These are phyloP conservation scores for Lactarius hatsudake DNA, from an alignment of 768 basidiomycete genomes.

Conservation along the genomic window DNA sequence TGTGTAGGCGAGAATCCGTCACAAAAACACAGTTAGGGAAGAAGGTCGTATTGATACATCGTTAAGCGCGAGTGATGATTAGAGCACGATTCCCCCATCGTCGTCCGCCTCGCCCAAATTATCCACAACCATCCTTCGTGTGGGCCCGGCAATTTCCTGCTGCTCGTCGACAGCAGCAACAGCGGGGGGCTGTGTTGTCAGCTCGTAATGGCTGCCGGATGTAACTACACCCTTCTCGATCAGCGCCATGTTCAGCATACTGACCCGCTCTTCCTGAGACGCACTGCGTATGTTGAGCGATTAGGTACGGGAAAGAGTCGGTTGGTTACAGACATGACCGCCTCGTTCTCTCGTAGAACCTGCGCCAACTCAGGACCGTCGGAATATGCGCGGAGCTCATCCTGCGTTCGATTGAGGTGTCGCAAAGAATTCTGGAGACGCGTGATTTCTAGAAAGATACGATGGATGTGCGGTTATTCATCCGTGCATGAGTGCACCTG, in stretches of 20 bases:
- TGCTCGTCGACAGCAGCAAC: background rate
- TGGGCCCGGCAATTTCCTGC: background rate
- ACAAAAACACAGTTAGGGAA: background rate
- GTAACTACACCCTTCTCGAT: constrained; percentile 52
- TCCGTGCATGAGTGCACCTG: background rate
- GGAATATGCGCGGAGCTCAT: constrained; percentile 48
- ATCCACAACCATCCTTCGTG: background rate
- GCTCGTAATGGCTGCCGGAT: constrained; percentile 44
- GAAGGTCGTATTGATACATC: background rate
- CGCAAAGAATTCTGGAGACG: constrained; percentile 70
- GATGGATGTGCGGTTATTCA: background rate
- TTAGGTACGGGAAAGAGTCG: constrained; percentile 1
- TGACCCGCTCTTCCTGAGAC: constrained; percentile 74
- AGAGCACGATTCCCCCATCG: constrained; percentile 24
- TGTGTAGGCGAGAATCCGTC: background rate
- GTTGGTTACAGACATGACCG: constrained; percentile 54
- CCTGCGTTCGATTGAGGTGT: constrained; percentile 63
- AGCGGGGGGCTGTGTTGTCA: constrained; percentile 10
- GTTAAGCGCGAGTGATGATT: background rate
- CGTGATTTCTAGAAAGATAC: constrained; percentile 56
- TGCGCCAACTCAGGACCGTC: constrained; percentile 56
- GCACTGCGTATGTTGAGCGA: constrained; percentile 43
- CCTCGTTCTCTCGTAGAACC: constrained; percentile 69
- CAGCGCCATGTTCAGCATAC: constrained; percentile 62
- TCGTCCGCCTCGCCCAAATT: background rate